Evolutionary conservation across 1,284 basidiomycete genomes (phyloP), one percentile per base, ranked within the genome.

Genomic region (Phellopilus nigrolimitatus): DNA sequence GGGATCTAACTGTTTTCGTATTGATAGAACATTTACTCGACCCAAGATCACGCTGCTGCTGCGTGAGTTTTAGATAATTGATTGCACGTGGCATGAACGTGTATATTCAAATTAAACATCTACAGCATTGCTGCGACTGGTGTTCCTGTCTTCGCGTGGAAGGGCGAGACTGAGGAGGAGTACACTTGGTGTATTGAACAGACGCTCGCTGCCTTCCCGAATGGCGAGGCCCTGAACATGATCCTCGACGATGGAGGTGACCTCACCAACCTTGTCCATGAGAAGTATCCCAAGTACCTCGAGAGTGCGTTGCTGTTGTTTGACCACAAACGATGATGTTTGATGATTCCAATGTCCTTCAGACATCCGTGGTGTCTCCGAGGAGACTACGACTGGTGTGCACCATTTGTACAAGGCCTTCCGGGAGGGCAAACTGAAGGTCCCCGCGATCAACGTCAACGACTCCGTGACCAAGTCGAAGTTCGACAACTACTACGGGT

Each of bases 401-500:
- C 97, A 99, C 78, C 95, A 98, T 76, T 79, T 99, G 43, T 99
- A 99, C 90, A 94, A 93, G 76, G 84, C 89, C 61, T 89, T 94
- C 87, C 86, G 91, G 64, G 92, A 97, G 51, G 95, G 95, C 64
- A 92, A 82, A 68, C 84, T 99, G 68, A 97, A 95, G 80, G 78
- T 98, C 60, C 93, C 97, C 60, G 97, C 97, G 62, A 99, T 99
- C 82, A 99, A 99, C 72, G 97, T 99, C 70, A 97, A 97, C 71
- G 94, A 98, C 76, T 97, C 95, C 22, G 97, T 99, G 66, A 99
- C 97, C 64, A 99, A 99, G 78, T 97, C 94, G 68, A 99, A 99
- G 80, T 99, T 99, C 68, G 88, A 90, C 72, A 90, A 91, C 73
- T 88, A 90, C 72, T 97, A 97, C 70, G 94, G 94, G 59, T 99